Percentiles rank a stretch among this genome's conserved stretches.
Conservation (phyloP, 768 basidiomycete genomes). For the Guyanaporus albipodus region DNA sequence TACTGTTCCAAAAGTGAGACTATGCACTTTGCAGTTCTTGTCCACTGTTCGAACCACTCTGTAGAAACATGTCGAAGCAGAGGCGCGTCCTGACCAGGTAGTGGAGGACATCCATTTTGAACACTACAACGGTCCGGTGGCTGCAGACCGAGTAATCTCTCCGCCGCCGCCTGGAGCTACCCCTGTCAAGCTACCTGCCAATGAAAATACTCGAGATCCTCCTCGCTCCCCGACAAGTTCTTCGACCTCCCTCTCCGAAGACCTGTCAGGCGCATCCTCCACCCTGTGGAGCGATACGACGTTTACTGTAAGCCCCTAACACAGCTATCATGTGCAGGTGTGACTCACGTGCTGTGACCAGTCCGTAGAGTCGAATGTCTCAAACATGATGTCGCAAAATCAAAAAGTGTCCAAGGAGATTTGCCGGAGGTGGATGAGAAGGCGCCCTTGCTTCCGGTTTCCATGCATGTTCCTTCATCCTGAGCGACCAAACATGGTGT, state of each 20-base stretch:
- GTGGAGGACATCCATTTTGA: background rate
- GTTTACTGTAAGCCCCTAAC: conserved; percentile 13
- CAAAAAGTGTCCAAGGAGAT: accelerated
- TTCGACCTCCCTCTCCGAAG: conserved; percentile 17
- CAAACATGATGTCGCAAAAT: background rate
- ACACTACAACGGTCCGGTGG: conserved; percentile 3
- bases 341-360: background rate
- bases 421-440: conserved; percentile 5
- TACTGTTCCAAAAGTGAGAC: conserved; percentile 4
- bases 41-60: background rate
- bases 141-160: background rate
- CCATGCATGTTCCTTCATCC: conserved; percentile 14
- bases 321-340: background rate
- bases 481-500: conserved; percentile 7
- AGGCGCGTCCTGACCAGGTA: background rate
- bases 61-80: conserved; percentile 4
- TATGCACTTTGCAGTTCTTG: background rate
- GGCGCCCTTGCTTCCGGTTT: accelerated
- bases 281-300: conserved; percentile 15
- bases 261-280: conserved; percentile 11
- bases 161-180: conserved; percentile 4
- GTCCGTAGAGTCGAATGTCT: conserved; percentile 18
- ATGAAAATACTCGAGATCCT: background rate
- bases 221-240: conserved; percentile 16
- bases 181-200: conserved; percentile 11